Base-by-base conservation (phyloP, 2,329 filamentous ascomycete species). In the Lachnellula cervina region DNA sequence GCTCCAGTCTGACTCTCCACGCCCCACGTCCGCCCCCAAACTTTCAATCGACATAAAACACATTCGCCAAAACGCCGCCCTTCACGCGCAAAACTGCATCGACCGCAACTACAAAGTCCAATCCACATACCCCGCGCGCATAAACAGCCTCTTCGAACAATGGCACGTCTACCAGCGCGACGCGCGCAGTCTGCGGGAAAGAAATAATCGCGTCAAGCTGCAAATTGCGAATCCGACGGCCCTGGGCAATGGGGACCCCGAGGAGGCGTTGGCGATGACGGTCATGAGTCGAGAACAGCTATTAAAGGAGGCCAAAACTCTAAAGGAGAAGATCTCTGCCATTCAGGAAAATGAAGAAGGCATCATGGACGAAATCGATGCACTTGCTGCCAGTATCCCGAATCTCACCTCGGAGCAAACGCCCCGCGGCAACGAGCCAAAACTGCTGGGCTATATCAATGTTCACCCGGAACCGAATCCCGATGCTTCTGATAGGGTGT, bases 401-500 rank as follows among this genome's bases (percentile, higher is more conserved):
- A 99, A 97, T 73, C 78, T 96, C 57, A 96, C 90, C 56, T 89
- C 86, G 69, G 72, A 79, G 4, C 75, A 84, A 51, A 95, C 92
- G 14, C 94, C 94, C 0, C 76, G 84, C 34, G 88, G 89, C 50
- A 72, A 79, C 42, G 77, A 86, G 57, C 81, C 88, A 2, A 73
- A 75, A 40, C 72, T 95, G 5, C 73, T 96, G 16, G 82, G 79
- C 63, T 91, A 91, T 70, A 89, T 97, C 75, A 95, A 96, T 71
- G 79, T 87, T 56, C 80, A 86, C 71, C 85, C 77, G 11, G 73
- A 73, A 69, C 67, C 69, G 43, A 56, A 62, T 21, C 71, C 71
- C 3, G 68, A 72, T 0, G 58, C 68, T 19, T 73, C 70, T 1
- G 60, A 67, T 57, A 51, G 59, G 52, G 50, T 80, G 6, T 86